Evolutionary conservation across 176 grass and related monocot genomes (phyloP).

Genomic region (Chloris gayana): DNA sequence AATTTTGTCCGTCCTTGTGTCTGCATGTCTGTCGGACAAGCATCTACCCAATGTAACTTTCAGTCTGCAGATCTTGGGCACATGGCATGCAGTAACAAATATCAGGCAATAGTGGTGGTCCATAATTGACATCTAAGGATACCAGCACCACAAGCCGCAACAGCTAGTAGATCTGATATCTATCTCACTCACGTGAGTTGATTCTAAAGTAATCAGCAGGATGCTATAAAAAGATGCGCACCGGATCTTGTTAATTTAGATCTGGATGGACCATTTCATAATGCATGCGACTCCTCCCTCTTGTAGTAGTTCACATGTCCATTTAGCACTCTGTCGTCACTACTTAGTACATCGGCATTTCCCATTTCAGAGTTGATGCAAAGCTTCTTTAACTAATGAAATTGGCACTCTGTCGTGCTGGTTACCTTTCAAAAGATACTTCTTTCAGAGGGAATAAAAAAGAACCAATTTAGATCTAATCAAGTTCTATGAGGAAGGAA

Average conservation of each 20-base stretch:
- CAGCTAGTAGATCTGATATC: background rate
- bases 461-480: background rate
- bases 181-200: background rate
- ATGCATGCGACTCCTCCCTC: background rate
- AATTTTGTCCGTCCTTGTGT: background rate
- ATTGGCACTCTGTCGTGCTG: too few relatives aligned
- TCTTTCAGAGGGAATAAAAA: background rate
- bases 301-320: background rate
- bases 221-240: constrained; percentile 4
- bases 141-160: background rate
- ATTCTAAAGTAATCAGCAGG: background rate
- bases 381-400: too few relatives aligned
- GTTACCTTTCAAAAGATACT: too few relatives aligned
- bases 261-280: background rate
- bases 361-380: background rate
- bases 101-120: background rate
- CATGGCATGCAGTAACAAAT: constrained; percentile 1
- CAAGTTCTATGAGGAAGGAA: too few relatives aligned
- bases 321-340: background rate
- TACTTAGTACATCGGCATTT: background rate
- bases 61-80: constrained; percentile 29
- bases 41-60: background rate
- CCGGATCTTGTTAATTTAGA: background rate
- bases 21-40: background rate
- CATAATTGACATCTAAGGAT: background rate